Conservation (phyloP, 1,284 basidiomycete species). For the Singerocomus inundabilis region DNA sequence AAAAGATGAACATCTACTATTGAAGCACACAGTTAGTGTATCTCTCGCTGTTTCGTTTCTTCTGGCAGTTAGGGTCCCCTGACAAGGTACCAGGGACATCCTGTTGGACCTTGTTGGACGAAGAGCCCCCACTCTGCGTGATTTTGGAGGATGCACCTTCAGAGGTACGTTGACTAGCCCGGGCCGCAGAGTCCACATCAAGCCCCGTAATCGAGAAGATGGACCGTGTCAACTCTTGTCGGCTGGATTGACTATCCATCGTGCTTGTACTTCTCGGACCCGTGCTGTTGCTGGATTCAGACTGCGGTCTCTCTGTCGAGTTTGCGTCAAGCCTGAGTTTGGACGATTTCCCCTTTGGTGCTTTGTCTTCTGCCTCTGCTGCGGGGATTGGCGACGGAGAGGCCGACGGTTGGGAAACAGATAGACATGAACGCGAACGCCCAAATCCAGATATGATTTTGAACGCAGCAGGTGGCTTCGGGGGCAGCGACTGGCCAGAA, state of each 20-base stretch:
- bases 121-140: constrained; percentile 6
- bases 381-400: constrained; percentile 30
- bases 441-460: constrained; percentile 64
- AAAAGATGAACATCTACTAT: constrained; percentile 24
- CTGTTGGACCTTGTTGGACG: constrained; percentile 20
- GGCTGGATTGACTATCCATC: constrained; percentile 36
- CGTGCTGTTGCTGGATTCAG: constrained; percentile 51
- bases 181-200: constrained; percentile 19
- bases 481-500: constrained; percentile 25
- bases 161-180: constrained; percentile 9
- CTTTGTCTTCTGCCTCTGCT: constrained; percentile 29
- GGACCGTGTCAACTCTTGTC: constrained; percentile 33
- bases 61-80: constrained; percentile 35
- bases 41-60: constrained; percentile 41
- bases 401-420: constrained; percentile 21
- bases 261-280: constrained; percentile 46
- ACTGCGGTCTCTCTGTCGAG: constrained; percentile 45
- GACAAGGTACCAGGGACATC: constrained; percentile 38
- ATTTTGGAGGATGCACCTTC: constrained; percentile 14
- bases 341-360: constrained; percentile 30
- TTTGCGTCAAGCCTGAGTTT: constrained; percentile 34
- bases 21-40: constrained; percentile 44
- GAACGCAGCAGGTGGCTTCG: constrained; percentile 57
- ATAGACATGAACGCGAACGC: constrained; percentile 51
- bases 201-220: constrained; percentile 28